These are phyloP conservation scores for Oehlia diaphana DNA, from an alignment of 192 early-diverging fungal genomes.

Conservation along the genomic window DNA sequence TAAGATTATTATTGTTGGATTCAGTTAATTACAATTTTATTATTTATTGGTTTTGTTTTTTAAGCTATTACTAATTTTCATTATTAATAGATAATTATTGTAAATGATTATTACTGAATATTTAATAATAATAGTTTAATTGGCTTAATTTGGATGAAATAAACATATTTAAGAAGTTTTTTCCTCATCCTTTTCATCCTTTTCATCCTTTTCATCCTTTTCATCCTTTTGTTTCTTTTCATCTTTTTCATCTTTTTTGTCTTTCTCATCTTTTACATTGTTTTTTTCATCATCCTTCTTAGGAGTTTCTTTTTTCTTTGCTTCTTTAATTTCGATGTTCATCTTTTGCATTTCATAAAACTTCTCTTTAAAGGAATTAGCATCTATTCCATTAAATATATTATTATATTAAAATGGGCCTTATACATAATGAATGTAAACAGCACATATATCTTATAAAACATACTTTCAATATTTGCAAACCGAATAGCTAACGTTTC, in stretches of 20 bases:
- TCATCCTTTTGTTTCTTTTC: neutral
- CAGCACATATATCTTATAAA: too few relatives aligned
- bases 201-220: neutral
- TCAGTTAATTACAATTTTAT: too few relatives aligned
- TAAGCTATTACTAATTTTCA: too few relatives aligned
- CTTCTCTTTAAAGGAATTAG: conserved; percentile 23
- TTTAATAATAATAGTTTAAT: too few relatives aligned
- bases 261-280: neutral
- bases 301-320: neutral
- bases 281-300: neutral
- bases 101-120: too few relatives aligned
- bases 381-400: neutral
- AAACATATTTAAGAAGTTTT: too few relatives aligned
- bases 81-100: too few relatives aligned
- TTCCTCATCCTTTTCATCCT: too few relatives aligned
- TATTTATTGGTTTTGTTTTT: too few relatives aligned
- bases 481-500: conserved; percentile 96
- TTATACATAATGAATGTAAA: neutral
- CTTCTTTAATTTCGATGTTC: conserved; percentile 3
- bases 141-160: too few relatives aligned
- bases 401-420: neutral
- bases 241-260: neutral
- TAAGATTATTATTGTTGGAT: too few relatives aligned
- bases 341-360: conserved; percentile 19
- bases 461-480: conserved; percentile 80